Percentiles rank a stretch among this genome's conserved stretches.
These are phyloP conservation scores for Aspergillus latus DNA, from an alignment of 2,329 filamentous ascomycete genomes.

Conservation along the genomic window DNA sequence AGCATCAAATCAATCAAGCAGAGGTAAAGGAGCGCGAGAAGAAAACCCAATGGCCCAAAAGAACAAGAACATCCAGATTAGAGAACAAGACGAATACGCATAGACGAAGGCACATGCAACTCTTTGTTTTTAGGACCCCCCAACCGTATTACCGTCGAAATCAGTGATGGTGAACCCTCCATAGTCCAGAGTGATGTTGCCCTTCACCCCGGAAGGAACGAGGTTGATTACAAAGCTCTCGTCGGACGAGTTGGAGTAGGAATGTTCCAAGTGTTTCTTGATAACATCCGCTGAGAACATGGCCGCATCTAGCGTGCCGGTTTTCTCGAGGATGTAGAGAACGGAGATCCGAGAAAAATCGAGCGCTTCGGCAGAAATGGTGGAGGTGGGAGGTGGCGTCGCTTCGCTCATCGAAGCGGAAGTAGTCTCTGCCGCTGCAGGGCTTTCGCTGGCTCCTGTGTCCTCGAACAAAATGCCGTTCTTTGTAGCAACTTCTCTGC, in stretches of 20 bases:
- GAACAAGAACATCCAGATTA: neutral
- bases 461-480: slow-evolving; percentile 42
- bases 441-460: slow-evolving; percentile 9
- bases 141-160: slow-evolving; percentile 24
- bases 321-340: slow-evolving; percentile 44
- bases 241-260: slow-evolving; percentile 24
- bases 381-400: slow-evolving; percentile 20
- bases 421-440: slow-evolving; percentile 25
- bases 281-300: slow-evolving; percentile 32
- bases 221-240: slow-evolving; percentile 26
- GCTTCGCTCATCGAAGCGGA: slow-evolving; percentile 25
- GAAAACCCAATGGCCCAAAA: neutral
- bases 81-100: neutral
- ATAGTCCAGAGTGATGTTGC: slow-evolving; percentile 37
- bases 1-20: neutral
- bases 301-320: slow-evolving; percentile 31
- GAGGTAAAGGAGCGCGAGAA: slow-evolving; percentile 8
- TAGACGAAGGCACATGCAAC: neutral
- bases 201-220: slow-evolving; percentile 22
- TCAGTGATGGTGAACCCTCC: slow-evolving; percentile 35
- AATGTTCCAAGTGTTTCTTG: slow-evolving; percentile 31
- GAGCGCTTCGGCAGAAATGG: slow-evolving; percentile 26
- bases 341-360: slow-evolving; percentile 40
- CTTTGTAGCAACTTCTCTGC: slow-evolving; percentile 32
- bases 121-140: slow-evolving; percentile 15